phyloP scores from a whole-genome alignment of 768 basidiomycete genomes.

The Mycena vitilis region DNA sequence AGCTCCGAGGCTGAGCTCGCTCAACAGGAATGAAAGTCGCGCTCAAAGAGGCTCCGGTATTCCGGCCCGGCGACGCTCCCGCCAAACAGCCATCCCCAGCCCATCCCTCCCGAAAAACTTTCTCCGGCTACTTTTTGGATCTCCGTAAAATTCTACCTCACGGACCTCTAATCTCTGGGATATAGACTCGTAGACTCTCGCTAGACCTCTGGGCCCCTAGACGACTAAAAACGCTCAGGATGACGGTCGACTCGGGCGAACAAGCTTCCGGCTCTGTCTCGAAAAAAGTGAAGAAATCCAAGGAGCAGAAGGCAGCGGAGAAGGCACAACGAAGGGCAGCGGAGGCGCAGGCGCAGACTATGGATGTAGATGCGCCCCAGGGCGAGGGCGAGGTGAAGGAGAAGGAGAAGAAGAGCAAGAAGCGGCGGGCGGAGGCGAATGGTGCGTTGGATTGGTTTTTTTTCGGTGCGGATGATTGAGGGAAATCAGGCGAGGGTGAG shows the following conservation, averaged over 20 bases:
- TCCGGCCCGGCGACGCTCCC: background rate
- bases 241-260: too few relatives aligned
- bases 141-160: background rate
- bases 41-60: too few relatives aligned
- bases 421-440: slow-evolving; percentile 31
- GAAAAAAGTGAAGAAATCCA: slow-evolving; percentile 35
- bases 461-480: slow-evolving; percentile 15
- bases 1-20: too few relatives aligned
- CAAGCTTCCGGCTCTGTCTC: background rate
- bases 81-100: slow-evolving; percentile 13
- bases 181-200: slow-evolving; percentile 16
- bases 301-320: slow-evolving; percentile 40
- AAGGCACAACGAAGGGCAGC: slow-evolving; percentile 41
- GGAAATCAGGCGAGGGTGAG: slow-evolving; percentile 27
- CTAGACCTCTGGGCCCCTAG: slow-evolving; percentile 11
- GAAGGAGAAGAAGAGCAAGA: slow-evolving; percentile 30
- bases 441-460: slow-evolving; percentile 35
- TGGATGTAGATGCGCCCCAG: slow-evolving; percentile 10
- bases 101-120: slow-evolving; percentile 10
- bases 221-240: background rate
- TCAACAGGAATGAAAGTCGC: too few relatives aligned
- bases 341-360: slow-evolving; percentile 4
- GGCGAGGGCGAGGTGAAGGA: slow-evolving; percentile 24
- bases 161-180: background rate
- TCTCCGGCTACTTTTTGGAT: slow-evolving; percentile 15